Base-by-base conservation (phyloP, 495 filamentous ascomycete genomes). In the Parachaetomium inaequale region DNA sequence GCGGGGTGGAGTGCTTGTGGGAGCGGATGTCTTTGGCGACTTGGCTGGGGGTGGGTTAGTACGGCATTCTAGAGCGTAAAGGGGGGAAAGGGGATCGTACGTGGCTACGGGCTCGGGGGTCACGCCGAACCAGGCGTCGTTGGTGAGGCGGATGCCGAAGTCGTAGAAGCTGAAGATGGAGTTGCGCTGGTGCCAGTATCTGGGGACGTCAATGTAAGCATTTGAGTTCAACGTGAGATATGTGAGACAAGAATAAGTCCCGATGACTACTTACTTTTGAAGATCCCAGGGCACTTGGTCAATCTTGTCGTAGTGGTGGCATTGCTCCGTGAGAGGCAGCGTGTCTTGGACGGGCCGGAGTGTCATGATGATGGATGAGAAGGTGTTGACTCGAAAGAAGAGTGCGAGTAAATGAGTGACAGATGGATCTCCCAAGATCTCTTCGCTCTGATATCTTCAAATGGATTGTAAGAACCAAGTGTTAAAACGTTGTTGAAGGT, bases 101-200 rank as follows among this genome's bases (percentile, higher is more conserved):
- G 78, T 85, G 40, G 94, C 94, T 25, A 98, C 83, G 12, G 86
- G 88, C 73, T 98, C 94, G 14, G 94, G 92, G 1, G 94, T 98
- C 10, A 98, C 90, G 49, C 92, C 95, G 75, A 92, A 98, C 94
- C 94, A 98, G 29, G 91, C 88, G 76, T 90, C 85, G 68, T 92
- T 85, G 0, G 94, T 98, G 78, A 98, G 85, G 81, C 87, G 89
- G 70, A 98, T 83, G 17, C 91, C 93, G 42, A 91, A 84, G 68
- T 91, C 86, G 70, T 93, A 96, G 62, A 75, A 82, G 34, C 87
- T 84, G 75, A 95, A 98, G 55, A 98, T 87, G 50, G 83, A 85
- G 70, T 92, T 84, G 25, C 94, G 85, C 71, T 98, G 95, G 23
- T 84, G 77, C 84, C 87, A 98, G 76, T 98, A 98, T 73, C 91